Evolutionary conservation across 139 green algal species (phyloP), one percentile per base, ranked within the genome.

Genomic region (Desmodesmus armatus): DNA sequence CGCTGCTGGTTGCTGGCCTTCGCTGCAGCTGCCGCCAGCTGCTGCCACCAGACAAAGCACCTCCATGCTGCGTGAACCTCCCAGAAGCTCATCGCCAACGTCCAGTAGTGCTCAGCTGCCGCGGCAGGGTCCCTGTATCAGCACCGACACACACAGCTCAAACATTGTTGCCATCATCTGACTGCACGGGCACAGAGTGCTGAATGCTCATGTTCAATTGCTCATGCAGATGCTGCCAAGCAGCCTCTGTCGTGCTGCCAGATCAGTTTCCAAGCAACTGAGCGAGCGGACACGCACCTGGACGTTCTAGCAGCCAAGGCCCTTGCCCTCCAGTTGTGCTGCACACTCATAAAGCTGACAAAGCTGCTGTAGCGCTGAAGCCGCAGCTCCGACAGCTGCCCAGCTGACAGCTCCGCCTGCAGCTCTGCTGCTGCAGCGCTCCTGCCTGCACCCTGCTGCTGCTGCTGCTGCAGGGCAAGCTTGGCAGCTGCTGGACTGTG

Each of bases 81-180:
- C 76, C 76, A 82, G 25, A 82, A 82, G 2, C 55, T 72, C 76
- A 82, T 82, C 0, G 76, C 76, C 55, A 82, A 27, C 76, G 37
- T 53, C 76, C 76, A 82, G 35, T 55, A 37, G 13, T 55, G 76
- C 76, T 82, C 76, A 47, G 76, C 73, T 27, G 73, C 73, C 66
- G 25, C 73, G 5, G 66, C 47, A 6, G 67, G 15, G 33, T 69
- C 73, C 49, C 73, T 82, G 55, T 25, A 80, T n/a, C n/a, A n/a
- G n/a, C n/a, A n/a, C n/a, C n/a, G 6, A 21, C 23, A 43, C 31
- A 43, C 29, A 43, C 62, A 72, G 63, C 33, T n/a, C n/a, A n/a
- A n/a, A n/a, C n/a, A n/a, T n/a, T n/a, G n/a, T n/a, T n/a, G n/a
- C n/a, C n/a, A n/a, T n/a, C n/a, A n/a, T n/a, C n/a, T n/a, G n/a